phyloP scores from a whole-genome alignment of 176 grass and related monocot species.

The Urochloa ruziziensis region DNA sequence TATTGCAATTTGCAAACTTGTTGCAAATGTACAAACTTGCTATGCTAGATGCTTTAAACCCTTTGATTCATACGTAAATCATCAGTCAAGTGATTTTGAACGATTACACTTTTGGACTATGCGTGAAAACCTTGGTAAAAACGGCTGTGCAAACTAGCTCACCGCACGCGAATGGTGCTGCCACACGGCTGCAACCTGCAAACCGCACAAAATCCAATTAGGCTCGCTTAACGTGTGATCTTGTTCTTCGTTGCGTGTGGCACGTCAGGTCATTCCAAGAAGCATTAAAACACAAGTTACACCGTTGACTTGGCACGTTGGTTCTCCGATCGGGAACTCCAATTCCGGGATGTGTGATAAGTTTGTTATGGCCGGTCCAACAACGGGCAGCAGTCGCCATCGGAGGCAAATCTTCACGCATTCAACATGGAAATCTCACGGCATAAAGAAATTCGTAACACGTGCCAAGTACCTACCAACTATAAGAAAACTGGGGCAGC shows the following conservation, averaged over 20 bases:
- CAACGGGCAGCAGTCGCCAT: background rate
- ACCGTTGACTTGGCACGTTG: background rate
- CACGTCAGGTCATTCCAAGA: background rate
- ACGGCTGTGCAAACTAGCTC: too few species aligned
- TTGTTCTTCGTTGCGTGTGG: background rate
- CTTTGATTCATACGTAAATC: too few species aligned
- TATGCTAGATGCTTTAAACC: too few species aligned
- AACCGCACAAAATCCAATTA: background rate
- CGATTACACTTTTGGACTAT: too few species aligned
- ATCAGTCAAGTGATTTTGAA: too few species aligned
- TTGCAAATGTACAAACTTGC: too few species aligned
- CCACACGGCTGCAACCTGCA: background rate
- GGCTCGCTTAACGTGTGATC: background rate
- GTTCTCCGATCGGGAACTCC: background rate
- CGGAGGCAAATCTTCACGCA: background rate
- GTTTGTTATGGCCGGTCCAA: conserved; percentile 14
- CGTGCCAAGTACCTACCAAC: background rate
- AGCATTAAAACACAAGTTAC: background rate
- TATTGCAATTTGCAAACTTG: too few species aligned
- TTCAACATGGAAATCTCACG: background rate
- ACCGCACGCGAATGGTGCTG: background rate
- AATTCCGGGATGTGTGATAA: background rate
- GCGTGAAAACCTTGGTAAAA: too few species aligned
- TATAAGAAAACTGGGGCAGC: background rate
- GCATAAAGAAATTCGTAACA: background rate